Evolutionary conservation across 345 rosid genomes (phyloP).

Genomic region (Diplotaxis tenuifolia): DNA sequence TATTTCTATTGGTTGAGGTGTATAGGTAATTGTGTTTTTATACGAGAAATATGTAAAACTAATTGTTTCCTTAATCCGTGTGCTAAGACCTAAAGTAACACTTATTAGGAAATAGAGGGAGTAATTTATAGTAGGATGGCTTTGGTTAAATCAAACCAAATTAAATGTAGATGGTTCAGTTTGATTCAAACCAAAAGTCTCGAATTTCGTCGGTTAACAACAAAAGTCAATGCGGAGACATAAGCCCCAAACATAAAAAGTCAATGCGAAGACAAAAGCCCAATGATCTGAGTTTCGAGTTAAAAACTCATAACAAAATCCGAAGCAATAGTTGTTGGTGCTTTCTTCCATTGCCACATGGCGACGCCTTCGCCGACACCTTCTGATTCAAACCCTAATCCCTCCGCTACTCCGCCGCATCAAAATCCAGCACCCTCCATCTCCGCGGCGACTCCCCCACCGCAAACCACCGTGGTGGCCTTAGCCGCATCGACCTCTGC

Average conservation of each 20-base stretch:
- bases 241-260: too few relatives aligned
- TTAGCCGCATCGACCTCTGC: conserved; percentile 26
- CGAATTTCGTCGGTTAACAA: not conserved
- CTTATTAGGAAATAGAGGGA: too few relatives aligned
- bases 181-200: not conserved
- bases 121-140: too few relatives aligned
- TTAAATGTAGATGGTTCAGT: not conserved
- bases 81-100: too few relatives aligned
- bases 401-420: conserved; percentile 22
- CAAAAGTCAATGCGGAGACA: not conserved
- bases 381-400: conserved; percentile 38
- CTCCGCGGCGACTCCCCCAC: not conserved
- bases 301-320: not conserved
- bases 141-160: not conserved
- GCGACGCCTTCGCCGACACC: not conserved
- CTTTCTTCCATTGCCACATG: not conserved
- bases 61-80: too few relatives aligned
- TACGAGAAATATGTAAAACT: too few relatives aligned
- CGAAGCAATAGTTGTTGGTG: not conserved
- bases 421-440: not conserved
- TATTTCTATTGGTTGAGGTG: too few relatives aligned
- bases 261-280: not conserved
- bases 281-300: not conserved
- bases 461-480: conserved; percentile 20
- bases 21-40: too few relatives aligned